phyloP scores from a whole-genome alignment of 495 filamentous ascomycete species.

The Jackrogersella multiformis region DNA sequence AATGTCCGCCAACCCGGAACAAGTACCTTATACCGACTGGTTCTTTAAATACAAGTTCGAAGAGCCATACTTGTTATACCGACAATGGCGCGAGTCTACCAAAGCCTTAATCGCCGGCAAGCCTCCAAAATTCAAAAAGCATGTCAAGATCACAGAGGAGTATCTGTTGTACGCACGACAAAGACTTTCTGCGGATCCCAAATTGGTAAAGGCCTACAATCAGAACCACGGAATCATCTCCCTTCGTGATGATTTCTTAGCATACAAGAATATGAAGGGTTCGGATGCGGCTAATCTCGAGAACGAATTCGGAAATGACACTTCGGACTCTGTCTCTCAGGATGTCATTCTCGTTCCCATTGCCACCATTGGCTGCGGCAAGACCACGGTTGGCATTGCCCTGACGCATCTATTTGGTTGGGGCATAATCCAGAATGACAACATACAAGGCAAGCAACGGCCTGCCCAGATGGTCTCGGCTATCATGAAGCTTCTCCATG shows the following conservation, averaged over 20 bases:
- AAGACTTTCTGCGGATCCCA: constrained; percentile 71
- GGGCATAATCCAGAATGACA: constrained; percentile 97
- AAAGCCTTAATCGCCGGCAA: constrained; percentile 85
- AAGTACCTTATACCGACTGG: constrained; percentile 77
- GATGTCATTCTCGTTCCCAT: constrained; percentile 85
- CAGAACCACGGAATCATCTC: constrained; percentile 96
- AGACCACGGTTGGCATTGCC: constrained; percentile 90
- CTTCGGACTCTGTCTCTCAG: constrained; percentile 56
- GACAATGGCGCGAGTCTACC: constrained; percentile 97
- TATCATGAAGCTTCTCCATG: constrained; percentile 66
- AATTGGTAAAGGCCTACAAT: constrained; percentile 72
- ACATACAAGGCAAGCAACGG: constrained; percentile 81
- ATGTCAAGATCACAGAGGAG: constrained; percentile 87
- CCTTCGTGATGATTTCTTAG: constrained; percentile 85
- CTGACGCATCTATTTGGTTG: constrained; percentile 85
- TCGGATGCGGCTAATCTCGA: constrained; percentile 69
- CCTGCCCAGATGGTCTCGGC: constrained; percentile 76
- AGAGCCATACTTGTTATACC: constrained; percentile 97
- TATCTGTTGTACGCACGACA: constrained; percentile 84
- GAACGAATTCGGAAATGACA: constrained; percentile 36
- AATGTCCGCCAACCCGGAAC: constrained; percentile 52
- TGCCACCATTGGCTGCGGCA: constrained; percentile 94
- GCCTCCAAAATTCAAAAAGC: constrained; percentile 81
- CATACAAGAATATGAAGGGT: constrained; percentile 81
- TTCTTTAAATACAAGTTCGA: constrained; percentile 99